Evolutionary conservation across 1,284 basidiomycete genomes (phyloP), one percentile per base, ranked within the genome.

Genomic region (Microbotryum intermedium): DNA sequence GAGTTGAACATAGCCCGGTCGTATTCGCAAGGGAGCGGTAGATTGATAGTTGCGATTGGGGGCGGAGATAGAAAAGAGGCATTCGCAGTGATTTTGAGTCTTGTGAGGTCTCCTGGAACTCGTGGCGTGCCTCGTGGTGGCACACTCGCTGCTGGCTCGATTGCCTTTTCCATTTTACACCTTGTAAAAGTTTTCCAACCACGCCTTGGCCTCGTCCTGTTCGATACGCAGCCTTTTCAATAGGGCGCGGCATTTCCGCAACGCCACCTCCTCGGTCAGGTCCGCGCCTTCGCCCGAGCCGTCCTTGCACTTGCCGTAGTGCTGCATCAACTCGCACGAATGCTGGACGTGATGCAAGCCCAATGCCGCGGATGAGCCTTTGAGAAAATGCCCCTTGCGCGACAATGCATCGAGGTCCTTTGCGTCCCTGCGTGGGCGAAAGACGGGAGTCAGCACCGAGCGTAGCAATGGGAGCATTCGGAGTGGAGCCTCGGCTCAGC

Each of bases 191-290:
- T 75, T 71, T 69, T 77, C 76, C 69, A 86, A 73, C 77, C 79
- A 83, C 53, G 72, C 74, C 70, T 80, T 81, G 2, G 85, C 84
- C 26, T 77, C 77, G 16, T 72, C 74, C 61, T 84, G 84, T 68
- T 86, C 83, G 55, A 74, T 74, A 73, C 82, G 81, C 61, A 84
- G 81, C 57, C 77, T 75, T 30, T 70, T 70, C 55, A 87, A 74
- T 30, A 84, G 73, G 16, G 73, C 74, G 54, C 72, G 74, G 75
- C 91, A 90, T 73, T 78, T 79, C 10, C 74, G 73, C 21, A 92
- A 76, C 18, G 90, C 89, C 30, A 83, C 84, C 1, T 79, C 75
- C 11, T 76, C 70, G 3, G 76, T 74, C 55, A 90, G 75, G 47
- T 78, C 75, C 13, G 65, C 70, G 21, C 71, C 72, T n/a, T 66